Evolutionary conservation across 164 flowering plant species (phyloP).

Genomic region (Dillenia turbinata): DNA sequence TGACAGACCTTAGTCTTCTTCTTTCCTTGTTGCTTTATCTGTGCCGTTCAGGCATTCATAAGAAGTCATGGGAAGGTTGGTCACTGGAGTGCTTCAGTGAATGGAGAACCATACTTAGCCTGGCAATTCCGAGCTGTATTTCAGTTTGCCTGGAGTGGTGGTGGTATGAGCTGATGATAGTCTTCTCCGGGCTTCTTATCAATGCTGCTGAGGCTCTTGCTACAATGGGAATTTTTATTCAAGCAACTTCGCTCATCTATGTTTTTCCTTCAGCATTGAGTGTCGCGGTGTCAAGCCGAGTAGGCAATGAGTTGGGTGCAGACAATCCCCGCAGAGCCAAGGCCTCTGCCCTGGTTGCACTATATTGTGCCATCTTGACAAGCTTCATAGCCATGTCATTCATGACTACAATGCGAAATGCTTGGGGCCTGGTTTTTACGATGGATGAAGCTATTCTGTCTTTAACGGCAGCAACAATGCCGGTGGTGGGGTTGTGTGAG

Average conservation of each 20-base stretch:
- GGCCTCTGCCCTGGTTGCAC: slow-evolving; percentile 25
- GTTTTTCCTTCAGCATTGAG: slow-evolving; percentile 59
- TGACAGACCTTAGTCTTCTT: slow-evolving; percentile 29
- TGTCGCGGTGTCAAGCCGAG: slow-evolving; percentile 45
- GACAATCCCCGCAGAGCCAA: slow-evolving; percentile 37
- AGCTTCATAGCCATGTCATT: slow-evolving; percentile 39
- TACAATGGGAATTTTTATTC: slow-evolving; percentile 57
- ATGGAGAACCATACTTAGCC: slow-evolving; percentile 37
- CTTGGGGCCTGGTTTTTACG: slow-evolving; percentile 54
- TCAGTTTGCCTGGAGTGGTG: slow-evolving; percentile 85
- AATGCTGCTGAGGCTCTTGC: slow-evolving; percentile 39
- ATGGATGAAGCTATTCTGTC: slow-evolving; percentile 28
- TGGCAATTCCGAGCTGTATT: slow-evolving; percentile 51
- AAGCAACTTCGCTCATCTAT: slow-evolving; percentile 55
- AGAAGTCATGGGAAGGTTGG: slow-evolving; percentile 35
- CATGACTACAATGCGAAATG: slow-evolving; percentile 22
- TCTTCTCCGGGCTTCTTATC: slow-evolving; percentile 42
- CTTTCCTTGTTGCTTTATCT: slow-evolving; percentile 27
- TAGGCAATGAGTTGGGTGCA: slow-evolving; percentile 65
- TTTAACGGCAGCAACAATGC: slow-evolving; percentile 42
- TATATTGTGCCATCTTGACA: slow-evolving; percentile 28
- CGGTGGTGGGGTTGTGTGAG: slow-evolving; percentile 64
- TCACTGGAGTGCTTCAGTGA: slow-evolving; percentile 20
- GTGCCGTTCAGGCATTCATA: slow-evolving; percentile 15
- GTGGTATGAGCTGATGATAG: slow-evolving; percentile 75